Evolutionary conservation across 2,329 filamentous ascomycete species (phyloP).

Genomic region (Penicillium verrucosum): DNA sequence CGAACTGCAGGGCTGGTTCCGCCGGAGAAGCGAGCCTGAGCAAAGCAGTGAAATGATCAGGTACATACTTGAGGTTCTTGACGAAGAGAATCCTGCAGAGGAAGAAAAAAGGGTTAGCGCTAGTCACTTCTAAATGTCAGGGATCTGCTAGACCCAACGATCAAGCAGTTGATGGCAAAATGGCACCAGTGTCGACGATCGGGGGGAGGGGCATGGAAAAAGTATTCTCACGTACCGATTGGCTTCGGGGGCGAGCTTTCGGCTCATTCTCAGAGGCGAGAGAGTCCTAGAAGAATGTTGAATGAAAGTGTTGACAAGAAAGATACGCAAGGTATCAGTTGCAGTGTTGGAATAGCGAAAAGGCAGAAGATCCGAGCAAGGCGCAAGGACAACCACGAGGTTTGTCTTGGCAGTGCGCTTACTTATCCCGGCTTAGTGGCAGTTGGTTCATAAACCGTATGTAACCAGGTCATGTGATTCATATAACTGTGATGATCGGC

Average conservation of each 20-base stretch:
- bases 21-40: neutral
- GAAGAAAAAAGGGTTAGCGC: slow-evolving; percentile 5
- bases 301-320: slow-evolving; percentile 15
- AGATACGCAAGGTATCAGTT: slow-evolving; percentile 30
- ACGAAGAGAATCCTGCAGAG: slow-evolving; percentile 90
- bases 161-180: slow-evolving; percentile 1
- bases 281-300: slow-evolving; percentile 18
- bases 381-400: slow-evolving; percentile 29
- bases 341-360: slow-evolving; percentile 19
- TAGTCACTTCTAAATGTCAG: neutral
- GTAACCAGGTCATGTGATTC: slow-evolving; percentile 1
- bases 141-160: neutral
- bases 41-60: slow-evolving; percentile 5
- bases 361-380: slow-evolving; percentile 19
- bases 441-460: neutral
- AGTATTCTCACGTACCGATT: slow-evolving; percentile 69
- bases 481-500: neutral
- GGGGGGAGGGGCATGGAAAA: slow-evolving; percentile 29
- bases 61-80: slow-evolving; percentile 90
- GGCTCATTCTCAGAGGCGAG: slow-evolving; percentile 41
- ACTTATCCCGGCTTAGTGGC: slow-evolving; percentile 16
- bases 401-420: slow-evolving; percentile 24
- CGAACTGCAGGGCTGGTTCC: neutral
- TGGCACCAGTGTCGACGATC: slow-evolving; percentile 15
- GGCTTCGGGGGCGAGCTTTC: slow-evolving; percentile 97